Evolutionary conservation across 2,329 filamentous ascomycete species (phyloP), one percentile per base, ranked within the genome.

Genomic region (Ceratocystis cubensis): DNA sequence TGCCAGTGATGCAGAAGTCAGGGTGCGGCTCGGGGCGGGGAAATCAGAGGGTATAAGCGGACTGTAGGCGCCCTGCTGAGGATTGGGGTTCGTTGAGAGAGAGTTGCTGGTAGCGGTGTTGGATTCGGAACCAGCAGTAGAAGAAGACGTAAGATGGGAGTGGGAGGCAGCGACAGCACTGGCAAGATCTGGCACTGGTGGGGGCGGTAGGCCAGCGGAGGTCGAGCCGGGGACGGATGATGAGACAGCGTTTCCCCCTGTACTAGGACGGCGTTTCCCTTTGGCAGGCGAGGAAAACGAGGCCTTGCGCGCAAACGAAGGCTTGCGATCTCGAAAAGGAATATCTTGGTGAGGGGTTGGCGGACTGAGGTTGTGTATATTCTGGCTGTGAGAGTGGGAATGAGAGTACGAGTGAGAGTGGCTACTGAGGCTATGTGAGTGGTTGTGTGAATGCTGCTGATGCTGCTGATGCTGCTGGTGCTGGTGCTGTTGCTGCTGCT

Each of bases 101-200:
- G 50, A 59, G 33, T 59, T 28, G 28, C 28, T 44, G 30, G 13
- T 17, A 22, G n/a, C 41, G 56, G 25, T n/a, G 53, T 20, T 59
- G 63, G 30, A 13, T 44, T 65, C 48, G 25, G 63, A 20, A 25
- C 50, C 45, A 17, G 66, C 22, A 50, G 73, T 69, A n/a, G 71
- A 70, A 15, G 71, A 66, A 50, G 69, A 63, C 4, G 71, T 69
- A 69, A 72, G 69, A 71, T 74, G 65, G 69, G 79, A 78, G 37
- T 41, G 37, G 13, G 37, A 41, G 10, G 37, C 37, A 3, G 79
- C 77, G 57, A 78, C 77, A n/a, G 79, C 73, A 66, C 82, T 78
- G 3, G 79, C 79, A 73, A 81, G 81, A 64, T 82, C 79, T 59
- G 81, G 81, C 20, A 84, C 75, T 5, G 80, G 79, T n/a, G 81